Evolutionary conservation across 1,139 yeast genomes (phyloP), one percentile per base, ranked within the genome.

Genomic region (Hyphopichia pseudoburtonii): DNA sequence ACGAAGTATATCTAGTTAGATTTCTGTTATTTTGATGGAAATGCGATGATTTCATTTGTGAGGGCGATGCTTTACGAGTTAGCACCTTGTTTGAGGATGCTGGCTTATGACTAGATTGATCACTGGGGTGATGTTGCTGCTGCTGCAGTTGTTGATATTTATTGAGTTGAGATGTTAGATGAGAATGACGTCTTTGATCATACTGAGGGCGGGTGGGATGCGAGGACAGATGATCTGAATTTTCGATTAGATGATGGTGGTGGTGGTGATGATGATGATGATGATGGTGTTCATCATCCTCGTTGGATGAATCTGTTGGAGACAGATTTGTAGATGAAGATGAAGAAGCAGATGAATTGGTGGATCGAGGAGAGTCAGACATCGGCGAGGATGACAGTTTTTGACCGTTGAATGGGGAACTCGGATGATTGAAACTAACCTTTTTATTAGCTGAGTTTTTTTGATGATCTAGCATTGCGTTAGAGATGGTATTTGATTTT

Each of bases 401-500:
- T n/a, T n/a, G n/a, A n/a, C n/a, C n/a, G n/a, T n/a, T n/a, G n/a
- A n/a, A n/a, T n/a, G n/a, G n/a, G n/a, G n/a, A n/a, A n/a, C n/a
- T 12, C 8, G 29, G 16, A 26, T 19, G 36, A 34, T 23, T 17
- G 25, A 42, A 40, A 14, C 40, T 21, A 6, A 41, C 41, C 25
- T 35, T 34, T 33, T 37, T 41, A 17, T 36, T 36, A n/a, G 21
- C 23, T 2, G 34, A 16, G 21, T 34, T 29, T 12, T 18, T 30
- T 14, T 33, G 45, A 28, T 41, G 41, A 8, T 37, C 41, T 15
- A 46, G 33, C 35, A 39, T 34, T 8, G 38, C 48, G 32, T 45
- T 45, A 9, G 49, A 44, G 17, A 44, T 40, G 8, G 48, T 41
- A 27, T 45, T 45, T 15, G 46, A 37, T 30, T 43, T 44, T 18